A percentile compares a stretch with the other conserved stretches of the same genome.
Evolutionary conservation across 2,329 filamentous ascomycete species (phyloP).

Genomic region (Laburnicola sp.): DNA sequence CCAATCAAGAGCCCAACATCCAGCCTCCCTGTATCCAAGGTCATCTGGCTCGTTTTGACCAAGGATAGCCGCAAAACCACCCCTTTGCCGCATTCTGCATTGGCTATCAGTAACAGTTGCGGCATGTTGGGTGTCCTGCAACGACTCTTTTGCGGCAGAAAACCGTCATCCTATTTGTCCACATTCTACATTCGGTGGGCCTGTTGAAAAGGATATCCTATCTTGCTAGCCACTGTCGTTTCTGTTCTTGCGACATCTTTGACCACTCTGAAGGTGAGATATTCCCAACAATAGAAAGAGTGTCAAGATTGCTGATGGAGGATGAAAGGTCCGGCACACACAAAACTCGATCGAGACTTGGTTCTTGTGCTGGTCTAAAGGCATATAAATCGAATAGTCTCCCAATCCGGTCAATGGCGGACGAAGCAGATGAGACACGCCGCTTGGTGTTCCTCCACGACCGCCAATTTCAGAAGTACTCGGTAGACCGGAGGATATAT

Average conservation of each 20-base stretch:
- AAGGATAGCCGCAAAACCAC: conserved; percentile 16
- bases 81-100: conserved; percentile 26
- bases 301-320: too few species aligned
- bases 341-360: too few species aligned
- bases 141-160: conserved; percentile 7
- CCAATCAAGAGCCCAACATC: conserved; percentile 11
- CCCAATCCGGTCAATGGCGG: too few species aligned
- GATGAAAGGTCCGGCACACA: too few species aligned
- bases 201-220: conserved; percentile 3
- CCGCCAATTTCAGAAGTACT: conserved; percentile 45
- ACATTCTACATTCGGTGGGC: conserved; percentile 6
- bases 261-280: too few species aligned
- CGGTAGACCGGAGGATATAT: conserved; percentile 44
- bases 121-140: conserved; percentile 20
- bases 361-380: too few species aligned
- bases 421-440: conserved; percentile 14
- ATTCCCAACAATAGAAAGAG: too few species aligned
- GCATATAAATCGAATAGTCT: too few species aligned
- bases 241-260: too few species aligned
- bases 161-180: conserved; percentile 15
- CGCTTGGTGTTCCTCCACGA: conserved; percentile 39
- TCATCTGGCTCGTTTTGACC: conserved; percentile 23
- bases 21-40: conserved; percentile 15
- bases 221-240: background rate
- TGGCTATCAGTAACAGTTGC: conserved; percentile 19